Evolutionary conservation across 176 grass and related monocot genomes (phyloP).

Genomic region (Juncus effusus): DNA sequence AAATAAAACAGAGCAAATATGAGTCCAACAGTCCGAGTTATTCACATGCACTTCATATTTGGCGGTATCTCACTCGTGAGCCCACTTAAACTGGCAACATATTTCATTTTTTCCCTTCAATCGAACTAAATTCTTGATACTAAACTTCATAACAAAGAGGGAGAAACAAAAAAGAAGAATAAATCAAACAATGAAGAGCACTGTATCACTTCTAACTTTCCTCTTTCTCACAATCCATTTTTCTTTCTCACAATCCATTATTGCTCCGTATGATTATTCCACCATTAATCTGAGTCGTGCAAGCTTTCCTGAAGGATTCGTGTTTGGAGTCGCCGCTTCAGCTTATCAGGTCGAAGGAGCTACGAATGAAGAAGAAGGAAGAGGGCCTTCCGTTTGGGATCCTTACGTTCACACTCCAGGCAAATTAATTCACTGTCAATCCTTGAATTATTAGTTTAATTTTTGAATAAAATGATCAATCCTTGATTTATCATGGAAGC

Average conservation of each 20-base stretch:
- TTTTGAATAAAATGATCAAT: background rate
- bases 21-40: too few relatives aligned
- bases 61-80: too few relatives aligned
- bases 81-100: too few relatives aligned
- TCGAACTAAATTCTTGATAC: too few relatives aligned
- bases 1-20: too few relatives aligned
- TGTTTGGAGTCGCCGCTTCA: slow-evolving; percentile 66
- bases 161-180: background rate
- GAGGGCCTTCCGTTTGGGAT: slow-evolving; percentile 61
- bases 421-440: background rate
- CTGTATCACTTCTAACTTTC: slow-evolving; percentile 7
- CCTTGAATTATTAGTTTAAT: too few relatives aligned
- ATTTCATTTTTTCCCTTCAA: too few relatives aligned
- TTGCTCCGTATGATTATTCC: slow-evolving; percentile 37
- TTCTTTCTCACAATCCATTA: slow-evolving; percentile 15
- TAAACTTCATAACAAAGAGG: background rate
- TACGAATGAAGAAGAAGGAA: slow-evolving; percentile 28
- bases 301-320: slow-evolving; percentile 46
- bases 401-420: slow-evolving; percentile 58
- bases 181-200: slow-evolving; percentile 5
- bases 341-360: slow-evolving; percentile 69
- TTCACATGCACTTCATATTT: too few relatives aligned
- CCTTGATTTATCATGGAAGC: background rate
- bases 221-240: slow-evolving; percentile 18
- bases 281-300: slow-evolving; percentile 33